Evolutionary conservation across 2,329 filamentous ascomycete species (phyloP).

Genomic region (Ophiostoma montium): DNA sequence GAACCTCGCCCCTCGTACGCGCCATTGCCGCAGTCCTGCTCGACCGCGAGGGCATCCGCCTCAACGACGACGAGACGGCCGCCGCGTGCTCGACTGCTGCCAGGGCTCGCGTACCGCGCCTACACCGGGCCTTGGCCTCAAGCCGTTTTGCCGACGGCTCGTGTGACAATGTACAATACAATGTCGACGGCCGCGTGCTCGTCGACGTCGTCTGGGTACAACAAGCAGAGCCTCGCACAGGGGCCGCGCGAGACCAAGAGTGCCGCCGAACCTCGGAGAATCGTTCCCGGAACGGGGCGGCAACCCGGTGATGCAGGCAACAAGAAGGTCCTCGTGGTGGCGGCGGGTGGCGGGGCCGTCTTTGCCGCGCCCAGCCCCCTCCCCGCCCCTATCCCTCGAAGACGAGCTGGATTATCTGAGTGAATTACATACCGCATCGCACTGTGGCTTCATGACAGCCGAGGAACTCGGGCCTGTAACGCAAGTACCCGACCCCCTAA

Average conservation of each 20-base stretch:
- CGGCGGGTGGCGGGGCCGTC: too few relatives aligned
- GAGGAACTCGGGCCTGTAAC: too few relatives aligned
- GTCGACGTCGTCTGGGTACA: slow-evolving; percentile 28
- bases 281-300: slow-evolving; percentile 6
- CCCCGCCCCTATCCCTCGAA: too few relatives aligned
- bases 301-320: neutral
- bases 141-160: slow-evolving; percentile 10
- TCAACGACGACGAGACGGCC: slow-evolving; percentile 26
- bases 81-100: slow-evolving; percentile 26
- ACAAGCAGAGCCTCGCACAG: slow-evolving; percentile 25
- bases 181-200: slow-evolving; percentile 27
- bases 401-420: too few relatives aligned
- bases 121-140: slow-evolving; percentile 28
- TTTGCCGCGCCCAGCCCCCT: too few relatives aligned
- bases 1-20: slow-evolving; percentile 26
- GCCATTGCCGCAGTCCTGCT: slow-evolving; percentile 29
- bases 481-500: too few relatives aligned
- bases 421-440: too few relatives aligned
- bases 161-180: too few relatives aligned
- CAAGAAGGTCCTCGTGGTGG: neutral
- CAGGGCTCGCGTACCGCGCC: slow-evolving; percentile 27
- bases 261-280: slow-evolving; percentile 16
- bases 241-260: slow-evolving; percentile 24
- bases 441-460: too few relatives aligned
- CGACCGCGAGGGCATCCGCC: slow-evolving; percentile 24